Base-by-base conservation (phyloP, 2,329 filamentous ascomycete species). In the Sphaerulina populicola region DNA sequence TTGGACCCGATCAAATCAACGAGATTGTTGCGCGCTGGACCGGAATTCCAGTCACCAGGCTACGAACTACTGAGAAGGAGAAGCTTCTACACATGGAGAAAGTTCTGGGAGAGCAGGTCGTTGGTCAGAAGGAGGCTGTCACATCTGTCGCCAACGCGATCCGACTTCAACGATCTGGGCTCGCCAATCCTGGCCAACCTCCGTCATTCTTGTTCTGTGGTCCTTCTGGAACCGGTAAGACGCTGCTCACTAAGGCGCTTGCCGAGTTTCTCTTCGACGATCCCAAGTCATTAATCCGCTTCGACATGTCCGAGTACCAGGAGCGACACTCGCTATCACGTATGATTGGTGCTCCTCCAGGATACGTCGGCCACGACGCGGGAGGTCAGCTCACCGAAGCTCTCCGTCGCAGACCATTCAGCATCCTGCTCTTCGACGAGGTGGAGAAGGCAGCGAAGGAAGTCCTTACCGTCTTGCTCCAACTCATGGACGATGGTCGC, bases 301-400 rank as follows among this genome's bases (percentile, higher is more conserved):
- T 98, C 73, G 93, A 98, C 68, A 98, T 98, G 93, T 97, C 91
- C 4, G 93, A 98, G 71, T 98, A 98, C 70, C 94, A 98, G 71
- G 93, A 98, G 71, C 85, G 91, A 4, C 93, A 98, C 69, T 86
- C 91, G 0, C 80, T 98, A 11, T 94, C 88, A 68, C 83, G 93
- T 54, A 96, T 98, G 88, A 98, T 98, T 62, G 93, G 93, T 67
- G 90, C 93, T 15, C 93, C 93, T 15, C 93, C 93, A 4, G 93
- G 93, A 57, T 98, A 98, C 61, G 90, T 98, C 53, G 93, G 93
- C 12, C 91, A 98, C 67, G 93, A 98, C 65, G 82, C 93, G 30
- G 93, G 93, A 61, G 93, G 93, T 47, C 93, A 98, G 69, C 80
- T 98, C 48, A 98, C 93, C 0, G 93, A 98, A 73, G 86, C 86